Evolutionary conservation across 2,329 filamentous ascomycete species (phyloP).

Genomic region (Diaporthe caulivora): DNA sequence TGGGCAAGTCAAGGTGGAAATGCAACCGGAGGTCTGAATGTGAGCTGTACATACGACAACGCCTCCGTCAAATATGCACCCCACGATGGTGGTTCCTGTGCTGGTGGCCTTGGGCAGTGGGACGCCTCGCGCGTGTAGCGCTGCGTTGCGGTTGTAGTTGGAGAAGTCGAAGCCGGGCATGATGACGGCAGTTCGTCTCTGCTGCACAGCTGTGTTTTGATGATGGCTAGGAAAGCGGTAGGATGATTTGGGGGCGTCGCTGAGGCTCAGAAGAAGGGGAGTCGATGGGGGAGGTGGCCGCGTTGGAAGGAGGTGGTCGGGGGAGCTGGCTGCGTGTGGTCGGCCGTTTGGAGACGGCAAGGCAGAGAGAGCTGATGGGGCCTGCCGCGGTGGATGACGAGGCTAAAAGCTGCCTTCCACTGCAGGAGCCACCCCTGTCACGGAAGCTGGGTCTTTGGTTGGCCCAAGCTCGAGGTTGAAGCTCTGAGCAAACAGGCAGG

Average conservation of each 20-base stretch:
- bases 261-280: background rate
- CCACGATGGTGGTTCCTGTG: constrained; percentile 98
- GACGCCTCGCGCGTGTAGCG: constrained; percentile 92
- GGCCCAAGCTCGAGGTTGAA: constrained; percentile 35
- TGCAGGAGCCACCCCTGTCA: constrained; percentile 18
- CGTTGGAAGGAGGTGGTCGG: constrained; percentile 1
- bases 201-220: constrained; percentile 8
- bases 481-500: constrained; percentile 40
- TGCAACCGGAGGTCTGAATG: background rate
- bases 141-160: constrained; percentile 99
- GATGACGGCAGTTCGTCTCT: constrained; percentile 50
- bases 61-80: constrained; percentile 95
- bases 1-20: background rate
- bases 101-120: constrained; percentile 97
- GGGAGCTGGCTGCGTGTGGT: constrained; percentile 38
- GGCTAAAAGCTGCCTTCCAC: constrained; percentile 63
- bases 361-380: constrained; percentile 47
- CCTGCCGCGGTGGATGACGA: constrained; percentile 60
- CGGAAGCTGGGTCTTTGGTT: constrained; percentile 21
- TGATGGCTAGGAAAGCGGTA: background rate
- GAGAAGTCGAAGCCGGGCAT: constrained; percentile 99
- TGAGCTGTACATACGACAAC: constrained; percentile 78
- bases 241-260: background rate
- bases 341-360: constrained; percentile 37
- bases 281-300: constrained; percentile 14